Percentiles rank a stretch among this genome's conserved stretches.
These are phyloP conservation scores for Dipodascopsis uninucleata DNA, from an alignment of 805 yeast genomes.

Conservation along the genomic window DNA sequence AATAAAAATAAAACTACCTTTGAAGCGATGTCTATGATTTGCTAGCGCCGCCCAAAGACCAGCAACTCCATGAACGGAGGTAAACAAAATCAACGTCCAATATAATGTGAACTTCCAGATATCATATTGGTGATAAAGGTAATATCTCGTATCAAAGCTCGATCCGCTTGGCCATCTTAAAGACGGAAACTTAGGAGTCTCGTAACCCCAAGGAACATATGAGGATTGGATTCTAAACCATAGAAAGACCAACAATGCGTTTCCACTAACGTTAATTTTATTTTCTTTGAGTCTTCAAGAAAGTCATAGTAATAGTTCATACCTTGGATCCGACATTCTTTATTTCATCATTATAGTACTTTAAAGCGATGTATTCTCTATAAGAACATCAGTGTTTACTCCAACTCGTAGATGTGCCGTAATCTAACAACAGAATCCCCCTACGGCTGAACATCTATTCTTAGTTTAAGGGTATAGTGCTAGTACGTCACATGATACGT, in stretches of 20 bases:
- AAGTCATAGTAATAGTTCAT: no score
- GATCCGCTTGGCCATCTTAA: conserved; percentile 62
- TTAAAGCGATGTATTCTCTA: no score
- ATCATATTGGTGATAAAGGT: conserved; percentile 64
- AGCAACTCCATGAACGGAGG: conserved; percentile 58
- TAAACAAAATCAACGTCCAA: conserved; percentile 74
- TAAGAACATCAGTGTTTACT: no score
- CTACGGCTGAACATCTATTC: no score
- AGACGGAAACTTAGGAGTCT: conserved; percentile 76
- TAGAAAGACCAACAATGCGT: no score
- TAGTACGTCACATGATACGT: no score
- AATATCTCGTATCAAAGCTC: conserved; percentile 34
- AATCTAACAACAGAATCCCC: no score
- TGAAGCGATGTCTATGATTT: conserved; percentile 44
- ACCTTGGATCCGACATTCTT: conserved; percentile 19
- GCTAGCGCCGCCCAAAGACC: conserved; percentile 58
- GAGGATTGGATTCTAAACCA: conserved; percentile 9
- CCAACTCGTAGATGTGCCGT: no score
- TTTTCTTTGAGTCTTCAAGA: no score
- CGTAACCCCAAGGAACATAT: conserved; percentile 73
- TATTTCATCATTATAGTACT: no score
- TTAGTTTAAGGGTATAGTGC: no score
- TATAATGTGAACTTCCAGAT: conserved; percentile 77
- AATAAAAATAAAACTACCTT: conserved; percentile 46
- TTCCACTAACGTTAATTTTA: no score